Evolutionary conservation across 495 filamentous ascomycete species (phyloP), one percentile per base, ranked within the genome.

Genomic region (Podospora appendiculata): DNA sequence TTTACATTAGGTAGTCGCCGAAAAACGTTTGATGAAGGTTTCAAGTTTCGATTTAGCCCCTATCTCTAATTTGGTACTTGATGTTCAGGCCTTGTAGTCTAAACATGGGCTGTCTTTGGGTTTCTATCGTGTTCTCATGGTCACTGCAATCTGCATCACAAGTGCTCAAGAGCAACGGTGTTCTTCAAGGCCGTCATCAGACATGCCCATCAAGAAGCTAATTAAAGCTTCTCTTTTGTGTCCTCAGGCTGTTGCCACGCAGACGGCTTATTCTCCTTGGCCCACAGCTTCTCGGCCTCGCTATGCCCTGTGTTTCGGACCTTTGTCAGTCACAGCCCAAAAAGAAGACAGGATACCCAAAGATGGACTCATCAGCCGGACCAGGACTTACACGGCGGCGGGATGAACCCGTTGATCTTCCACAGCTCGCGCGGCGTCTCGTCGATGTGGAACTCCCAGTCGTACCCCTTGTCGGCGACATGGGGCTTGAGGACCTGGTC

Each of bases 371-470:
- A 41, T 19, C 7, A 16, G 11, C 25, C n/a, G n/a, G 25, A 5
- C 25, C 25, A 25, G 2, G 2, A 42, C 53, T 55, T 17, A 55
- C 53, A 41, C 9, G 53, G 53, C 16, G 53, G 53, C 3, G 53
- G 53, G 12, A 39, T 32, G n/a, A 55, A 32, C 6, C 53, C 53
- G 18, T 55, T 55, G 12, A 55, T 47, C 35, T 51, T 50, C 53
- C 53, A 55, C 48, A 55, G 19, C 35, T 32, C 53, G n/a, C 48
- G 18, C 35, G 53, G 53, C 48, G 53, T 55, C 48, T 72, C 67
- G 25, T 62, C 60, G 41, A 71, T 52, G 48, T 60, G 57, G 32
- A 60, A 67, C 58, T 72, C 70, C 67, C 66, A 71, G 43, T 69
- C 67, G 35, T 65, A 71, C 1, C 70, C 70, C 54, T 62, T 64